phyloP scores from a whole-genome alignment of 257 asterid genomes.

The Primulina eburnea region DNA sequence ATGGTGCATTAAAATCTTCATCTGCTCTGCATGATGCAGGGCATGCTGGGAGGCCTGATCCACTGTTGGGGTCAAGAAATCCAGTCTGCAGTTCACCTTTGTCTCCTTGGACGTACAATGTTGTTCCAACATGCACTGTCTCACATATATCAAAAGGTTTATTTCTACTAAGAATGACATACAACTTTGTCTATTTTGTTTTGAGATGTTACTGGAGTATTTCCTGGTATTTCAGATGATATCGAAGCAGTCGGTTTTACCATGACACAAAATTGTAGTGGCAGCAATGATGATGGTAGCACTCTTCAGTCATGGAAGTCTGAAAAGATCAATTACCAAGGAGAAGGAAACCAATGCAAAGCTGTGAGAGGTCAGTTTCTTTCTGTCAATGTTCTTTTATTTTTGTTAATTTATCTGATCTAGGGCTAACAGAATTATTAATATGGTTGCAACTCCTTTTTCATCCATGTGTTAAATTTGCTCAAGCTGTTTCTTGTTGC shows the following conservation, averaged over 20 bases:
- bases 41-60: conserved; percentile 42
- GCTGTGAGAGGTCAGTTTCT: conserved; percentile 47
- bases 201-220: conserved; percentile 1
- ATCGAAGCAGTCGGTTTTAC: conserved; percentile 30
- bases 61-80: conserved; percentile 39
- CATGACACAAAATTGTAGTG: conserved; percentile 44
- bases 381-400: not conserved
- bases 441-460: not conserved
- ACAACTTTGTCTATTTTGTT: conserved; percentile 6
- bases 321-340: conserved; percentile 35
- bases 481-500: conserved; percentile 24
- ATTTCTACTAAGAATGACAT: conserved; percentile 11
- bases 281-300: conserved; percentile 60
- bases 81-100: conserved; percentile 35
- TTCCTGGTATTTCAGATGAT: conserved; percentile 47
- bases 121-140: conserved; percentile 36
- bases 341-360: conserved; percentile 30
- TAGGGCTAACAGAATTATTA: not conserved
- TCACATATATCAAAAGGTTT: conserved; percentile 46
- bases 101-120: conserved; percentile 50
- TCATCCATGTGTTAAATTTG: not conserved
- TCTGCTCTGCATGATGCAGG: conserved; percentile 46
- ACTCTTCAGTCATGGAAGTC: conserved; percentile 36
- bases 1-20: conserved; percentile 45
- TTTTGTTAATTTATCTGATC: not conserved